Base-by-base conservation (phyloP, 768 basidiomycete species). In the Scleroderma citrinum region DNA sequence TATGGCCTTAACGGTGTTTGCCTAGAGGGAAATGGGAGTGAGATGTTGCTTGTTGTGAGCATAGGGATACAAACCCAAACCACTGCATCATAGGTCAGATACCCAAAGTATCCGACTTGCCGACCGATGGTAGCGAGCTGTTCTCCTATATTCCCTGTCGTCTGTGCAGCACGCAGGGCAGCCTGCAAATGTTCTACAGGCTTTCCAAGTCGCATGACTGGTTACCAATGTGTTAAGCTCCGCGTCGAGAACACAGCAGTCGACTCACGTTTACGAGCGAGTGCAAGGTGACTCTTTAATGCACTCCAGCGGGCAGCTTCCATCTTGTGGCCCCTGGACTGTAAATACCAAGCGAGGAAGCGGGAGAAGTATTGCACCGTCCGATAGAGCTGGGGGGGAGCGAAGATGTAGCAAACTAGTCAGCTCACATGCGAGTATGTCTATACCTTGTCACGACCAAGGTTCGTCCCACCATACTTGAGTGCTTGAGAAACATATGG, bases 151-250 rank as follows among this genome's bases (percentile, higher is more conserved):
- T 82, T 77, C 6, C 75, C 74, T 4, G 79, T 53, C 1, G 76
- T 63, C 23, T 82, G 67, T 3, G 81, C 71, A 17, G 87, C 83
- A 45, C 83, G 84, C 39, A 96, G 70, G 26, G 91, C 93, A 1
- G 91, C 82, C 65, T 98, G 95, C 6, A 94, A 73, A 69, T 96
- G 92, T 63, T 99, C 96, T 54, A 94, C 58, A 7, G 93, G 92
- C 68, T 97, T 95, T 57, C 92, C 92, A 46, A 99, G 73, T 14
- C 96, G 83, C 76, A 98, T 74, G 32, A 96, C 95, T 98, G 44
- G 37, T 21, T 8, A 35, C 31, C 10, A 38, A 53, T 46, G 45
- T 35, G 46, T 48, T 54, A 44, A 50, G 30, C 23, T 36, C 2
- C 17, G 48, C 30, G 36, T 40, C 24, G 12, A 42, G 29, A 34